These are phyloP conservation scores for Hericium rajendrae DNA, from an alignment of 768 basidiomycete genomes.

Conservation along the genomic window DNA sequence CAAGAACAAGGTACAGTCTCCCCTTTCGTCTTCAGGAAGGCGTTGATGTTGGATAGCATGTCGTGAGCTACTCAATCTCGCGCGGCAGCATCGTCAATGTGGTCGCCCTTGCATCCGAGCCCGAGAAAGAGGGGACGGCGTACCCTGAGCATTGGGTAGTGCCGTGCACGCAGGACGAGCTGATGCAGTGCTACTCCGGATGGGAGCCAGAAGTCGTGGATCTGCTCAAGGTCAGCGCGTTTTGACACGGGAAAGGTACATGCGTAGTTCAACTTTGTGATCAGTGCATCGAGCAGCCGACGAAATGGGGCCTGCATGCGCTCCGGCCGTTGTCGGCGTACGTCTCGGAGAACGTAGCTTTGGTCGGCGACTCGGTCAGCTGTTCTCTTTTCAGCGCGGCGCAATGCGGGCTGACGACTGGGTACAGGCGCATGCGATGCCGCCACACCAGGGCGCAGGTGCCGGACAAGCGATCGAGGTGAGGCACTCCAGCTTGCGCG, in stretches of 20 bases:
- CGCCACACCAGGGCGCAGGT: constrained; percentile 24
- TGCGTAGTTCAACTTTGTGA: not conserved
- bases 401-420: no score
- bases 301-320: constrained; percentile 24
- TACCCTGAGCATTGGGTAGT: constrained; percentile 19
- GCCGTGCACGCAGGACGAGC: constrained; percentile 16
- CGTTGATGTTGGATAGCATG: constrained; percentile 23
- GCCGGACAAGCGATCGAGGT: constrained; percentile 28
- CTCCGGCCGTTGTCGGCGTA: constrained; percentile 20
- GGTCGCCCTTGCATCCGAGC: constrained; percentile 31
- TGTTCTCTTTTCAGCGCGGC: not conserved
- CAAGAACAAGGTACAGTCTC: constrained; percentile 29
- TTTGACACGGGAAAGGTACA: not conserved
- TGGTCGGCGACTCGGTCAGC: constrained; percentile 25
- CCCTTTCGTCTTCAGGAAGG: not conserved
- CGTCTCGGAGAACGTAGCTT: constrained; percentile 15
- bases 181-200: constrained; percentile 18
- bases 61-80: constrained; percentile 40
- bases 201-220: constrained; percentile 24
- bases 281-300: constrained; percentile 20
- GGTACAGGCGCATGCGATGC: constrained; percentile 25
- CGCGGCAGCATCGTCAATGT: constrained; percentile 35
- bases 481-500: not conserved
- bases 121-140: constrained; percentile 22
- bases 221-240: constrained; percentile 15